Conservation (phyloP, 345 rosid species). For the Hibiscus mutabilis region DNA sequence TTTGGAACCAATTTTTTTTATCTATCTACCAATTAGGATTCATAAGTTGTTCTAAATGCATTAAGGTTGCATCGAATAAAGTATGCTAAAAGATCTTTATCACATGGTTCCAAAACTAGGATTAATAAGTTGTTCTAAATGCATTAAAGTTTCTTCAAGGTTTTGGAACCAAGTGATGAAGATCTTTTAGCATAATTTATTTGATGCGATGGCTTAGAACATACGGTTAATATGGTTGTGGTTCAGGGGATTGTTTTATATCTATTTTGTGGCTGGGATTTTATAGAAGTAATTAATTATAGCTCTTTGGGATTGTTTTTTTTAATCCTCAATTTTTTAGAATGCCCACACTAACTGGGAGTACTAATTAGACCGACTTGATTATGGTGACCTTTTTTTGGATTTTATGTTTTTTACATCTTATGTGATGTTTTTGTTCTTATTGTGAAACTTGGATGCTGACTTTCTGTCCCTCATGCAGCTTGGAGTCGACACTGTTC, state of each 20-base stretch:
- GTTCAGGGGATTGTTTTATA: not conserved
- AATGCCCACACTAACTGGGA: no score
- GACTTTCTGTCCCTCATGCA: conserved; percentile 28
- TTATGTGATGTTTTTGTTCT: not conserved
- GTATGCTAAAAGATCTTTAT: no score
- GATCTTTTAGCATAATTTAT: not conserved
- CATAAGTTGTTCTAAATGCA: not conserved
- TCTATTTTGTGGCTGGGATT: no score
- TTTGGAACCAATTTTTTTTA: not conserved
- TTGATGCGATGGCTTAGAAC: not conserved
- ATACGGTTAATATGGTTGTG: not conserved
- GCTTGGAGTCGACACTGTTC: conserved; percentile 90
- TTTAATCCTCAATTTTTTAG: no score
- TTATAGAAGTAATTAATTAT: no score
- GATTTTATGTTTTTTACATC: not conserved
- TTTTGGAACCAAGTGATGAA: not conserved
- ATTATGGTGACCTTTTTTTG: not conserved
- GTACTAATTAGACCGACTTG: no score
- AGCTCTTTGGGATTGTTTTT: no score
- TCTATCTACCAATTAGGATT: not conserved
- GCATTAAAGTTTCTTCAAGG: not conserved
- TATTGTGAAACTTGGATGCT: conserved; percentile 9
- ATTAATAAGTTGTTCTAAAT: not conserved
- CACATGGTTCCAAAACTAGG: no score
- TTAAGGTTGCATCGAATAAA: not conserved